Evolutionary conservation across 1,139 yeast genomes (phyloP).

Genomic region (Magnusiomyces tetraspermus): DNA sequence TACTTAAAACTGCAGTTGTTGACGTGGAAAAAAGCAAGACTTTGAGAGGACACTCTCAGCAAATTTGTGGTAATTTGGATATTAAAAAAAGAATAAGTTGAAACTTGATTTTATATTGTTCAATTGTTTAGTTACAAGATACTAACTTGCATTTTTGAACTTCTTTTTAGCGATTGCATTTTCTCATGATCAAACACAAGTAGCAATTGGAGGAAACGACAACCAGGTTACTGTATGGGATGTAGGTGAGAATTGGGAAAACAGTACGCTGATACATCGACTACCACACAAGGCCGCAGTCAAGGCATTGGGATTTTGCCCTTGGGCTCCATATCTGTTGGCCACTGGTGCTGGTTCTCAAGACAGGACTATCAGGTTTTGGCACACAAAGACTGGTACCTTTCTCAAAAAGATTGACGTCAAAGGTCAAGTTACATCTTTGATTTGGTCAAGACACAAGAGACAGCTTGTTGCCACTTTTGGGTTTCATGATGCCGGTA

Average conservation of each 20-base stretch:
- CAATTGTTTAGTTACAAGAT: neutral
- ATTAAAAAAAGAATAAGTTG: neutral
- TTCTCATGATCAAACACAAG: conserved; percentile 38
- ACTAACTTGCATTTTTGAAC: neutral
- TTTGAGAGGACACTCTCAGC: conserved; percentile 21
- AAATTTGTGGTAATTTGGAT: conserved; percentile 14
- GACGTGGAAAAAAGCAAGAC: conserved; percentile 18
- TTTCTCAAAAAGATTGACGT: conserved; percentile 44
- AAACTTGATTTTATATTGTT: neutral
- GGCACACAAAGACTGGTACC: conserved; percentile 69
- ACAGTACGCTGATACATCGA: conserved; percentile 39
- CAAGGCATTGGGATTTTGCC: conserved; percentile 73
- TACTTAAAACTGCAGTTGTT: neutral
- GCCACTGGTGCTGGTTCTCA: conserved; percentile 82
- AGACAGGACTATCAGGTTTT: conserved; percentile 55
- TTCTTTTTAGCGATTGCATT: conserved; percentile 43
- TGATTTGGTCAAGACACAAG: conserved; percentile 52
- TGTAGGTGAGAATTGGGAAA: conserved; percentile 31
- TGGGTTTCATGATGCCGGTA: conserved; percentile 50
- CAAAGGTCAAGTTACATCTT: conserved; percentile 57
- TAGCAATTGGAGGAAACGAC: conserved; percentile 70
- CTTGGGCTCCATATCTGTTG: conserved; percentile 59
- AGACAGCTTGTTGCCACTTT: conserved; percentile 60
- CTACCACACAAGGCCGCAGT: conserved; percentile 70
- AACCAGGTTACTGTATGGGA: conserved; percentile 64